Percentiles rank a stretch among this genome's conserved stretches.
Evolutionary conservation across 2,329 filamentous ascomycete species (phyloP).

Genomic region (Periconia sp.): DNA sequence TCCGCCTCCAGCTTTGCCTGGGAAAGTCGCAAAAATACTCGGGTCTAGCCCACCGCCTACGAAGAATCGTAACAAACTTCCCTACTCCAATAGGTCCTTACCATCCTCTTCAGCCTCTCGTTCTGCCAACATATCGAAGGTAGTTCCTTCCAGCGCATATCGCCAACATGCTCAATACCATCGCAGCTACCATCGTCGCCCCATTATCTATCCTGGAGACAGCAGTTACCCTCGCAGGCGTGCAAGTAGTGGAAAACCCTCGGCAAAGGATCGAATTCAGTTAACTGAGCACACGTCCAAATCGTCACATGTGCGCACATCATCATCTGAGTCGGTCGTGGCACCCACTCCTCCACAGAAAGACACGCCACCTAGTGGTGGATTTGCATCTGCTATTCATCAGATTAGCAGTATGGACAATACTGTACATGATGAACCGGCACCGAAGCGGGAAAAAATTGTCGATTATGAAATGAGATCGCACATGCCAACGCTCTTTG

Average conservation of each 20-base stretch:
- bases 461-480: constrained; percentile 10
- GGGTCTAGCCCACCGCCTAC: constrained; percentile 19
- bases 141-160: constrained; percentile 23
- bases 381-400: neutral
- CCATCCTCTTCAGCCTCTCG: neutral
- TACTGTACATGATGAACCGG: neutral
- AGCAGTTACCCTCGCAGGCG: neutral
- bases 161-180: constrained; percentile 12
- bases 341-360: constrained; percentile 49
- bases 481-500: constrained; percentile 11
- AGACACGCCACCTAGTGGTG: constrained; percentile 38
- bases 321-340: neutral
- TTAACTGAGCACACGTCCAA: neutral
- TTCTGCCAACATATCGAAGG: constrained; percentile 28
- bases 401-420: neutral
- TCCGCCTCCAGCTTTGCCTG: constrained; percentile 19
- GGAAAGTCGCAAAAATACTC: constrained; percentile 31
- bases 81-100: neutral
- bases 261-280: neutral
- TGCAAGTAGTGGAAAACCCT: neutral
- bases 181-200: constrained; percentile 1
- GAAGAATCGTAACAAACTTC: neutral
- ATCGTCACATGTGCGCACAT: neutral
- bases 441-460: neutral
- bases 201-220: neutral